A percentile compares a stretch with the other conserved stretches of the same genome.
These are phyloP conservation scores for Lactifluus subvellereus DNA, from an alignment of 768 basidiomycete species.

Conservation along the genomic window DNA sequence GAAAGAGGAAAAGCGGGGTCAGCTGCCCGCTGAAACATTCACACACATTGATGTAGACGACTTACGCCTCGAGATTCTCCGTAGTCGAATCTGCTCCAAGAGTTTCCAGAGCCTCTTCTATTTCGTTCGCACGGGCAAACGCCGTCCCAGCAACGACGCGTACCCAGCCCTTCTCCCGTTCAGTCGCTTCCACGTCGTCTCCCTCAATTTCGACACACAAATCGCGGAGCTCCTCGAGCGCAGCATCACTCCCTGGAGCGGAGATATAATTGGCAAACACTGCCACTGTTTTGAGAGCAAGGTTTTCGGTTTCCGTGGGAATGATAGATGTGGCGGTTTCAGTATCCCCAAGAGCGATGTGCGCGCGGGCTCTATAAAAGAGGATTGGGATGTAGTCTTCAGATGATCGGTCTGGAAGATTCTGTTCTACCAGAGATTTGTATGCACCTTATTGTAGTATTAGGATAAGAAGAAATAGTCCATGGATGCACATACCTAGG, in stretches of 20 bases:
- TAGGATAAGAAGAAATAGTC: neutral
- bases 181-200: conserved; percentile 61
- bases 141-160: conserved; percentile 82
- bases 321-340: conserved; percentile 52
- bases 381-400: conserved; percentile 58
- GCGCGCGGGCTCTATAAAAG: conserved; percentile 75
- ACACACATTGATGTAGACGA: conserved; percentile 24
- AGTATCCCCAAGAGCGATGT: conserved; percentile 63
- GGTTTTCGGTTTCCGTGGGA: conserved; percentile 52
- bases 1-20: neutral
- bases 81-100: conserved; percentile 60
- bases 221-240: conserved; percentile 79
- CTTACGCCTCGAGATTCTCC: conserved; percentile 85
- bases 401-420: conserved; percentile 55
- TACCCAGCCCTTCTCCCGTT: conserved; percentile 67
- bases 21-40: conserved; percentile 13
- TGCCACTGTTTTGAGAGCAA: conserved; percentile 62
- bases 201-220: conserved; percentile 82
- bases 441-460: conserved; percentile 49
- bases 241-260: conserved; percentile 38
- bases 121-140: conserved; percentile 75
- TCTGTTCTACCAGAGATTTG: conserved; percentile 48
- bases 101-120: conserved; percentile 90
- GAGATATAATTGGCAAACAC: conserved; percentile 68
- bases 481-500: conserved; percentile 42